Evolutionary conservation across 805 yeast species (phyloP).

Genomic region (Clavispora santaluciae): DNA sequence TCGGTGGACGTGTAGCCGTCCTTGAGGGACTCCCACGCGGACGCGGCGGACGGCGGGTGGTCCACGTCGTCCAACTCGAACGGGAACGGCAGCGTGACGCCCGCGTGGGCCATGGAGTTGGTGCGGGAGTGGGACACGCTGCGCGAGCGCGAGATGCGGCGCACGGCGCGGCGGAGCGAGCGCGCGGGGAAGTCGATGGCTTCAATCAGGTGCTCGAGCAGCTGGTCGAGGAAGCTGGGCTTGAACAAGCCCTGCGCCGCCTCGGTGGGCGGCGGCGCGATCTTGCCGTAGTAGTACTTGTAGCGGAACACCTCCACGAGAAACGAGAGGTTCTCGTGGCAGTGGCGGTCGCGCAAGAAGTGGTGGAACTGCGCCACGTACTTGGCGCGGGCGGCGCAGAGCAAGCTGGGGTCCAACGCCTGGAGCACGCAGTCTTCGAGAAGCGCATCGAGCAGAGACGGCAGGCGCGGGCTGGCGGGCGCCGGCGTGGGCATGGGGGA

Average conservation of each 20-base stretch:
- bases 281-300: conserved; percentile 38
- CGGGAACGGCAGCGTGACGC: neutral
- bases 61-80: conserved; percentile 22
- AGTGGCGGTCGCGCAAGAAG: conserved; percentile 35
- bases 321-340: conserved; percentile 43
- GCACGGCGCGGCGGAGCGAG: conserved; percentile 5
- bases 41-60: conserved; percentile 11
- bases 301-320: conserved; percentile 42
- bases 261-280: conserved; percentile 8
- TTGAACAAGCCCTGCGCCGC: neutral
- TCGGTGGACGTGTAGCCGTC: conserved; percentile 11
- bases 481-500: neutral
- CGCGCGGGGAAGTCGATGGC: conserved; percentile 9
- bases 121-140: conserved; percentile 1
- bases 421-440: conserved; percentile 29
- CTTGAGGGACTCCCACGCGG: conserved; percentile 19
- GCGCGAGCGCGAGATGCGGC: conserved; percentile 3
- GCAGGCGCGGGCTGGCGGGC: conserved; percentile 1
- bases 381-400: conserved; percentile 11
- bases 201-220: conserved; percentile 11
- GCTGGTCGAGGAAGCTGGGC: conserved; percentile 9
- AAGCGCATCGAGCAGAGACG: conserved; percentile 24
- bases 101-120: neutral
- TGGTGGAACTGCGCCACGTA: conserved; percentile 26
- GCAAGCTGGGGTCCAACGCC: conserved; percentile 17